phyloP scores from a whole-genome alignment of 2,329 filamentous ascomycete genomes.

The Xylaria sp. region DNA sequence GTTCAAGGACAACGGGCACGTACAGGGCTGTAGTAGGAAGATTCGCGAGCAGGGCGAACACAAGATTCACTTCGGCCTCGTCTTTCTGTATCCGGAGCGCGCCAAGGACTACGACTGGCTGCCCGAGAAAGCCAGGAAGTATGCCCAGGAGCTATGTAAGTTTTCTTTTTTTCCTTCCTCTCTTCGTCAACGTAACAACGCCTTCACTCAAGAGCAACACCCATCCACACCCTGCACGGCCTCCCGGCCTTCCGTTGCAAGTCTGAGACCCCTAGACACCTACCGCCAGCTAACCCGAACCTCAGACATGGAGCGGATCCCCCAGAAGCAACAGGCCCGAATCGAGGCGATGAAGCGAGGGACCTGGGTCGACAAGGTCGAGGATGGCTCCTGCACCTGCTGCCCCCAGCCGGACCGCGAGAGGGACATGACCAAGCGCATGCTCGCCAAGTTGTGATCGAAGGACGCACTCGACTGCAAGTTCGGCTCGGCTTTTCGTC shows the following conservation, averaged over 20 bases:
- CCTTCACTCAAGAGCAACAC: no score
- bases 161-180: conserved; percentile 15
- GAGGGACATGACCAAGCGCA: conserved; percentile 15
- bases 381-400: conserved; percentile 29
- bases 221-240: no score
- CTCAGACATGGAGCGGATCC: conserved; percentile 25
- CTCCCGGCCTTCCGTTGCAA: no score
- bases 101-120: conserved; percentile 52
- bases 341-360: conserved; percentile 22
- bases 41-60: conserved; percentile 33
- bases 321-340: conserved; percentile 20
- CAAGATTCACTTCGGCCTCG: conserved; percentile 33
- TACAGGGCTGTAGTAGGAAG: conserved; percentile 18
- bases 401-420: conserved; percentile 30
- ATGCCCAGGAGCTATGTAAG: conserved; percentile 46
- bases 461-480: background rate
- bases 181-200: background rate
- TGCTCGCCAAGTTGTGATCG: background rate
- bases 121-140: conserved; percentile 41
- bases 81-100: conserved; percentile 50
- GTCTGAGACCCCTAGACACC: no score
- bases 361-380: conserved; percentile 27
- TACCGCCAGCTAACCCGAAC: background rate
- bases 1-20: conserved; percentile 34
- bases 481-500: background rate